A percentile compares a stretch with the other conserved stretches of the same genome.
Evolutionary conservation across 352 stramenopile species (phyloP).

Genomic region (Peronospora belbahrii): DNA sequence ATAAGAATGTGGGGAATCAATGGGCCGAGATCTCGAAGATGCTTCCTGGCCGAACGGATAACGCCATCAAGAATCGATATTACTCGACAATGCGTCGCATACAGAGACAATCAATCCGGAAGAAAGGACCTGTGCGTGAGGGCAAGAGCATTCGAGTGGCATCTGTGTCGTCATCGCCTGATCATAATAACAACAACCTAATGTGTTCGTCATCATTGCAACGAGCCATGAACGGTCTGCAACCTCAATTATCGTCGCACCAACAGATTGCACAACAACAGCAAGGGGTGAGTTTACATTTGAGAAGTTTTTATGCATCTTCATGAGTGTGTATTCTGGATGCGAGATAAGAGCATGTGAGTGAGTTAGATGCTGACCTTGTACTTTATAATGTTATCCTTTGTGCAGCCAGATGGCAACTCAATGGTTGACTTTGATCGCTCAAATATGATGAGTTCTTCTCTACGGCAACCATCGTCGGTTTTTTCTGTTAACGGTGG

Average conservation of each 20-base stretch:
- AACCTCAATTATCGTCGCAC: constrained; percentile 10
- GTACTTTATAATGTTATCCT: background rate
- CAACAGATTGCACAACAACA: constrained; percentile 21
- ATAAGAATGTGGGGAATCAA: constrained; percentile 89
- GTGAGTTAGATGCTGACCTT: constrained; percentile 4
- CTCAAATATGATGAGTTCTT: constrained; percentile 33
- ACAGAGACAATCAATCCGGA: constrained; percentile 81
- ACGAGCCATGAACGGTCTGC: constrained; percentile 17
- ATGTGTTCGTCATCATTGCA: constrained; percentile 9
- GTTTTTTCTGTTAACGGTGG: constrained; percentile 21
- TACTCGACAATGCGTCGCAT: constrained; percentile 89
- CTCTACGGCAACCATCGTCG: constrained; percentile 32
- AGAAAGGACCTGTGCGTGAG: constrained; percentile 75
- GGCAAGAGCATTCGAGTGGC: constrained; percentile 75
- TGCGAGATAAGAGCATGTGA: background rate
- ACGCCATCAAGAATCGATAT: constrained; percentile 89
- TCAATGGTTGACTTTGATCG: constrained; percentile 45
- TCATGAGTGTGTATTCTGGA: constrained; percentile 28
- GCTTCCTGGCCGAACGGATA: constrained; percentile 84
- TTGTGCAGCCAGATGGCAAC: constrained; percentile 20
- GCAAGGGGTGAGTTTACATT: constrained; percentile 37
- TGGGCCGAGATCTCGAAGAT: constrained; percentile 90
- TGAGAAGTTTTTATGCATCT: constrained; percentile 51
- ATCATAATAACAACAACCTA: constrained; percentile 20
- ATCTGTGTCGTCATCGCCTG: constrained; percentile 39